These are phyloP conservation scores for Malassezia sp. DNA, from an alignment of 1,284 basidiomycete genomes.

Conservation along the genomic window DNA sequence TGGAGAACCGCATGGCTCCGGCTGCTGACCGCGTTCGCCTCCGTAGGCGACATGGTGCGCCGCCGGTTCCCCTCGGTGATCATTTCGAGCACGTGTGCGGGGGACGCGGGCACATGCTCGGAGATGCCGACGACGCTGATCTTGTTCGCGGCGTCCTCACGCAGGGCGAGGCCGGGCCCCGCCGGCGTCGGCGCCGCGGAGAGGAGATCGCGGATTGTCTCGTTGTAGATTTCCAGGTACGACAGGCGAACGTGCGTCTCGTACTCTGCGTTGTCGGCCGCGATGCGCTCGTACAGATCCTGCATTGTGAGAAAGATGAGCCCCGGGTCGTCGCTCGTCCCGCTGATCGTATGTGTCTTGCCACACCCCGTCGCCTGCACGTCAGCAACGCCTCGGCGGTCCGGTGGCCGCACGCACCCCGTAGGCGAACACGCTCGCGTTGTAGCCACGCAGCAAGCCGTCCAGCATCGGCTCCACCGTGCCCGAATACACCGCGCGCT, in stretches of 20 bases:
- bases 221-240: slow-evolving; percentile 47
- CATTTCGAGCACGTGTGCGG: slow-evolving; percentile 40
- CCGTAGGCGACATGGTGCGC: slow-evolving; percentile 44
- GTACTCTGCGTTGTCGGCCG: slow-evolving; percentile 29
- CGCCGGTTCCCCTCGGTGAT: slow-evolving; percentile 42
- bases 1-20: slow-evolving; percentile 44
- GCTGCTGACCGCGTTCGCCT: slow-evolving; percentile 44
- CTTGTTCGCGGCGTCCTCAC: slow-evolving; percentile 40
- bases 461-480: slow-evolving; percentile 41
- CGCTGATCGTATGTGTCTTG: slow-evolving; percentile 46
- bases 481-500: slow-evolving; percentile 36
- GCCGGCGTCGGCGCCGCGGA: slow-evolving; percentile 36
- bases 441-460: slow-evolving; percentile 42
- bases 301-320: slow-evolving; percentile 46
- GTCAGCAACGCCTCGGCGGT: no score
- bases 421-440: slow-evolving; percentile 46
- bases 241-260: slow-evolving; percentile 40
- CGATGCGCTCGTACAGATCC: slow-evolving; percentile 41
- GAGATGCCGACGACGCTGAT: slow-evolving; percentile 46
- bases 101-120: slow-evolving; percentile 38
- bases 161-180: slow-evolving; percentile 36
- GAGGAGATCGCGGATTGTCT: slow-evolving; percentile 43
- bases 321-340: slow-evolving; percentile 38
- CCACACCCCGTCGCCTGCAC: slow-evolving; percentile 43
- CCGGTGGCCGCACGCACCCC: slow-evolving; percentile 21